phyloP scores from a whole-genome alignment of 768 basidiomycete genomes.

The Leccinum obscurum region DNA sequence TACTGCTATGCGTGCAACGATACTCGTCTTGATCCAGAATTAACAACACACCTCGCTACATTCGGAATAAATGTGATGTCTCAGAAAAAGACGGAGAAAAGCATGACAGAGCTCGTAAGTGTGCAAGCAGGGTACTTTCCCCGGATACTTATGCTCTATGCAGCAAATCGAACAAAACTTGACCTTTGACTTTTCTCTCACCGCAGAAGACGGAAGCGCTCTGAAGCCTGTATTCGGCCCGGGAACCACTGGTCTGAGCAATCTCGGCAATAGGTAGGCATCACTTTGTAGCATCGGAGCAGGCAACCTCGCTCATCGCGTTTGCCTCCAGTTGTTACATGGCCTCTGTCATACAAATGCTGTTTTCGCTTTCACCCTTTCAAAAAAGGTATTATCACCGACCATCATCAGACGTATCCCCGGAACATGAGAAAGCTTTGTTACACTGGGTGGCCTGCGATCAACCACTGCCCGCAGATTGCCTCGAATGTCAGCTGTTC shows the following conservation, averaged over 20 bases:
- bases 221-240: constrained; percentile 87
- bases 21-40: constrained; percentile 70
- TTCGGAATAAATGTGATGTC: constrained; percentile 87
- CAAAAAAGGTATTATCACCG: constrained; percentile 60
- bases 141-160: not conserved
- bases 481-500: constrained; percentile 93
- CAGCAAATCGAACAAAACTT: constrained; percentile 98
- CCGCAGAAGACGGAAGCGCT: constrained; percentile 81
- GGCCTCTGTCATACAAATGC: constrained; percentile 85
- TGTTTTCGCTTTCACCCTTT: constrained; percentile 83
- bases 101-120: constrained; percentile 89
- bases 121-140: not conserved
- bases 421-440: constrained; percentile 32
- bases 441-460: constrained; percentile 64
- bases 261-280: constrained; percentile 84
- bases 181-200: constrained; percentile 91
- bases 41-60: constrained; percentile 68
- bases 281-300: not conserved
- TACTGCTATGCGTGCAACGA: constrained; percentile 95
- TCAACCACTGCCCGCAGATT: constrained; percentile 71
- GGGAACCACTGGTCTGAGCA: constrained; percentile 84
- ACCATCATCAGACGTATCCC: constrained; percentile 13
- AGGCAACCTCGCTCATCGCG: not conserved
- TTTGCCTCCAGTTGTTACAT: constrained; percentile 80
- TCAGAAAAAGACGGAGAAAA: constrained; percentile 92